These are phyloP conservation scores for Mucor mucedo DNA, from an alignment of 371 early-diverging fungal species.

Conservation along the genomic window DNA sequence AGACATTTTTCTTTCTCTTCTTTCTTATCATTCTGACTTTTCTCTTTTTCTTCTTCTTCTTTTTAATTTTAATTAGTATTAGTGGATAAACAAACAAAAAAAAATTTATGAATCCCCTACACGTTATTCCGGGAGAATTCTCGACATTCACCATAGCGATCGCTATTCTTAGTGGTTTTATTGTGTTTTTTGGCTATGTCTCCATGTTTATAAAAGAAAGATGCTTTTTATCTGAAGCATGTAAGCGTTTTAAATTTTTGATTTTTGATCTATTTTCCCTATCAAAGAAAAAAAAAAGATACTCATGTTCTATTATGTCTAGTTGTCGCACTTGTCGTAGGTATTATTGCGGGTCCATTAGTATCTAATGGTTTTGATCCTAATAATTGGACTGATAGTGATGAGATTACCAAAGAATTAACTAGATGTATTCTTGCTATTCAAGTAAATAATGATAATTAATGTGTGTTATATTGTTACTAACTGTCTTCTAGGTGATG, in stretches of 20 bases:
- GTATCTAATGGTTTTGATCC: constrained; percentile 71
- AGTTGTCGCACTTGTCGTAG: constrained; percentile 87
- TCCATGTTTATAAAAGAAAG: constrained; percentile 92
- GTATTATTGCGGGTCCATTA: constrained; percentile 85
- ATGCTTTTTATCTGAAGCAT: constrained; percentile 90
- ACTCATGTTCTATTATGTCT: background rate
- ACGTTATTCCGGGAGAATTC: constrained; percentile 54
- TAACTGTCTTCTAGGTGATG: constrained; percentile 64
- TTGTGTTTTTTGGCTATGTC: constrained; percentile 85
- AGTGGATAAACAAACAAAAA: too few species aligned
- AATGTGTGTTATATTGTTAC: background rate
- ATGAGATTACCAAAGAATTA: constrained; percentile 70
- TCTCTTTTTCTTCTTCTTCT: background rate
- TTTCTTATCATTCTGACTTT: constrained; percentile 8
- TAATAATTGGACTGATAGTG: constrained; percentile 50
- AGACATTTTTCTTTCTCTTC: constrained; percentile 2
- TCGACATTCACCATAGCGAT: constrained; percentile 56
- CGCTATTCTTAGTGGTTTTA: constrained; percentile 81
- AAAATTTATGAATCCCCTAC: constrained; percentile 10
- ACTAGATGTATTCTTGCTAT: constrained; percentile 82
- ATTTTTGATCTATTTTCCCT: background rate
- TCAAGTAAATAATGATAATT: constrained; percentile 52
- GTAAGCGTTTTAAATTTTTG: constrained; percentile 47
- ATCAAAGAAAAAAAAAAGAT: background rate
- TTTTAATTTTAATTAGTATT: background rate